Evolutionary conservation across 2,329 filamentous ascomycete species (phyloP), one percentile per base, ranked within the genome.

Genomic region (Onygenales sp.): DNA sequence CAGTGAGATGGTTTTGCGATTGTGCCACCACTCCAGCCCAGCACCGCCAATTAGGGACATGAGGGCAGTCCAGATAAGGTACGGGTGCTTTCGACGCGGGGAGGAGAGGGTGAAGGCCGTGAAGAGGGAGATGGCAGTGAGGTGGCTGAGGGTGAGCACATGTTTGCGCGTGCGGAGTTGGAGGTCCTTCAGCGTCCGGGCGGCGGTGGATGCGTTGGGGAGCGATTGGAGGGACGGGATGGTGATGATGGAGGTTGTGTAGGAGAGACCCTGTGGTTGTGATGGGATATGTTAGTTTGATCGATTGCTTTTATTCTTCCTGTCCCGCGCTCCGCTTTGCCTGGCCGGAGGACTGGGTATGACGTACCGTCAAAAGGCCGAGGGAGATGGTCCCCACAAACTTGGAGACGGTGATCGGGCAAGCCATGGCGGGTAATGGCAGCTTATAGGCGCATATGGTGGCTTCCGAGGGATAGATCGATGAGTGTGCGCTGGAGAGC

Each of bases 361-460:
- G 56, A 76, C 86, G 64, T 81, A 95, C 90, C 55, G 90, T 95
- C 69, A 95, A 74, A 54, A 96, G 79, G 58, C 92, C 92, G 54
- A 96, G 79, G 63, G 87, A 92, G 60, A 95, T 82, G 50, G 89
- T 94, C 65, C 92, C 92, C 61, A 96, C 86, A 69, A 96, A 95
- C 75, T 97, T 96, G 74, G 87, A 83, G 69, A 86, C 74, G 53
- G 88, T 84, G 65, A 95, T 82, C 63, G 78, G 83, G 62, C 80
- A 82, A 62, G 82, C 77, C 81, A 89, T 87, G 70, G 67, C 51
- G 48, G 37, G 14, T 6, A 32, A 39, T 31, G 31, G 34, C 37
- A 10, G 21, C 31, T 17, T 49, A 40, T 32, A 9, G 46, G 9
- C 21, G 21, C 34, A 40, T 32, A 39, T 36, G 36, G 40, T 49